Evolutionary conservation across 331 rosid species (phyloP), one percentile per base, ranked within the genome.

Genomic region (Acacia concinna): DNA sequence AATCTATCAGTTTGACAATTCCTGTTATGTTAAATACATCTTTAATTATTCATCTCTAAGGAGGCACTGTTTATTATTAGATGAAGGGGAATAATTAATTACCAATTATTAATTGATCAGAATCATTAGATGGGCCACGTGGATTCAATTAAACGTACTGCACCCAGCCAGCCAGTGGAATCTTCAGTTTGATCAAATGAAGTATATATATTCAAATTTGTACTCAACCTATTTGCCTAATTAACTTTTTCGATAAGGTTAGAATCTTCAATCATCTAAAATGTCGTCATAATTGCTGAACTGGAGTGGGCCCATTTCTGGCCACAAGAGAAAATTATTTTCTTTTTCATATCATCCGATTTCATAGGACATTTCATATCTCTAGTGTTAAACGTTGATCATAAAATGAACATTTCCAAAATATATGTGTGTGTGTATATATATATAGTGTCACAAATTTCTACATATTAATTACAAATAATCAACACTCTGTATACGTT

Each of bases 201-300:
- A 21, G 13, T n/a, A n/a, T 71, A 62, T 18, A 46, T 70, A 70
- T 70, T 46, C 56, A 75, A 27, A 62, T 4, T 30, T 77, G 20
- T 71, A 3, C 62, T 27, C 65, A 27, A 10, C 17, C 34, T 57
- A 25, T 57, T 10, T 27, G 34, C 17, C 68, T 62, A 6, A 35
- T 82, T 76, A 77, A 64, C 74, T 40, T 78, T 43, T 47, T 76
- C 77, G 68, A 59, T 60, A 21, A 68, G 46, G 60, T 56, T 51
- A 35, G 49, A 66, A 1, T 11, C 79, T 74, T 74, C 38, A 52
- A 80, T 80, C 79, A 59, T 74, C 59, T 35, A 11, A 31, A 70
- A 21, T 2, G 18, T 57, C 18, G 27, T n/a, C 38, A 35, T 23
- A 0, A 9, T 32, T 72, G 47, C 54, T 51, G 63, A 71, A 31